A percentile compares a stretch with the other conserved stretches of the same genome.
Conservation (phyloP, 2,329 filamentous ascomycete genomes). For the Aspergillus unguis region DNA sequence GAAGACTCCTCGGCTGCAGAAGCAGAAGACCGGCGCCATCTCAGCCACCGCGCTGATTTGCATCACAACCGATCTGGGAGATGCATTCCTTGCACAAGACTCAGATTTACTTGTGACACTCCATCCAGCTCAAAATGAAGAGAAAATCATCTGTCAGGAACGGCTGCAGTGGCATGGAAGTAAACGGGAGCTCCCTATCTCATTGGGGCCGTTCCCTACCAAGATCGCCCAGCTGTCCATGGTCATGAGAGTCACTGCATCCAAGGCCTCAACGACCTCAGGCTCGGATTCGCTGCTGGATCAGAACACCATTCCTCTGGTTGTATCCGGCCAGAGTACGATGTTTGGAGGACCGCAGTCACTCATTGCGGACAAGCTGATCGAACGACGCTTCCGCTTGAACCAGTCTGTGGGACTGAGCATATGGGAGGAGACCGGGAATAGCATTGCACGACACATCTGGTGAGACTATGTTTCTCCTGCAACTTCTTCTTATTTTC, state of each 20-base stretch:
- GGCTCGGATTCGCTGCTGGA: constrained; percentile 22
- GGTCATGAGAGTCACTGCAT: constrained; percentile 26
- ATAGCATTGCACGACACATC: constrained; percentile 69
- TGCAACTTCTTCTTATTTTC: not conserved
- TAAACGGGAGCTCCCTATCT: constrained; percentile 32
- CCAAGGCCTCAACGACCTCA: constrained; percentile 6
- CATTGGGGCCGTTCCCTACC: constrained; percentile 29
- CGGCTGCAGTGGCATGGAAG: constrained; percentile 32
- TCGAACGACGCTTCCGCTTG: constrained; percentile 54
- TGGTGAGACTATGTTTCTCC: constrained; percentile 49
- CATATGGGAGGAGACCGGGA: constrained; percentile 68
- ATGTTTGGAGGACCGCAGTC: constrained; percentile 40
- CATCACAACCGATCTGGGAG: constrained; percentile 67
- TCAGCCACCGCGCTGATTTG: constrained; percentile 55
- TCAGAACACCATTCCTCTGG: constrained; percentile 35
- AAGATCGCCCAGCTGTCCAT: constrained; percentile 25
- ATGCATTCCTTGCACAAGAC: constrained; percentile 55
- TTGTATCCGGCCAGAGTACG: constrained; percentile 58
- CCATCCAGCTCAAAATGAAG: constrained; percentile 15
- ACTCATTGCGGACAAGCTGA: constrained; percentile 48
- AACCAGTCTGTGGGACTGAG: constrained; percentile 40
- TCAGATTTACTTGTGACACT: constrained; percentile 30
- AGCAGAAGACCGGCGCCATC: constrained; percentile 41
- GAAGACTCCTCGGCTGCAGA: constrained; percentile 54
- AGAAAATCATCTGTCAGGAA: constrained; percentile 23